Evolutionary conservation across 1,284 basidiomycete species (phyloP).

Genomic region (Phellopilus nigrolimitatus): DNA sequence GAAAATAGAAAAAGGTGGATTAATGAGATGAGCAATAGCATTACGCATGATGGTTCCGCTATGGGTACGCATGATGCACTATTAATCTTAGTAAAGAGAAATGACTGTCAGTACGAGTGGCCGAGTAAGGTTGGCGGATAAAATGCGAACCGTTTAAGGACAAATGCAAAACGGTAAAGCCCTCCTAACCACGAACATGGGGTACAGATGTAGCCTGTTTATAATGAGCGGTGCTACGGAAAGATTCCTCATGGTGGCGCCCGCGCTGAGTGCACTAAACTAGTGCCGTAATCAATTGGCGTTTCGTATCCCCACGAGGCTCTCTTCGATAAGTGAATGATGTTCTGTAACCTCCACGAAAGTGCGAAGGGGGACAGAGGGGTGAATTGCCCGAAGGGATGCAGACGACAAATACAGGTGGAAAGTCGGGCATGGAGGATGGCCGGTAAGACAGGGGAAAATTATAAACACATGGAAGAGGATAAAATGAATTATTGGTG

Average conservation of each 20-base stretch:
- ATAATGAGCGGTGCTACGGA: not conserved
- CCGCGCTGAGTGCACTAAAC: not conserved
- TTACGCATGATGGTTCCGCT: too few species aligned
- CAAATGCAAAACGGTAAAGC: not conserved
- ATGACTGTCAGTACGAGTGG: constrained; percentile 2
- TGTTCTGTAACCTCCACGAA: too few species aligned
- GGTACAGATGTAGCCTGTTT: not conserved
- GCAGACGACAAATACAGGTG: too few species aligned
- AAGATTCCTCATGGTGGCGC: constrained; percentile 1
- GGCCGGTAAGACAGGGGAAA: not conserved
- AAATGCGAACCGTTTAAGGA: constrained; percentile 8
- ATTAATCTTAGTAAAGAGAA: constrained; percentile 7
- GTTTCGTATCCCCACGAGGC: too few species aligned
- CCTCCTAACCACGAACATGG: not conserved
- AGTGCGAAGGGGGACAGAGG: too few species aligned
- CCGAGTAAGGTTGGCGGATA: not conserved
- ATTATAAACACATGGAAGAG: not conserved
- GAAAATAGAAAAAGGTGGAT: not conserved
- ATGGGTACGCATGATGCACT: too few species aligned
- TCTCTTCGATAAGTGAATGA: too few species aligned
- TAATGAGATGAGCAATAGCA: constrained; percentile 8
- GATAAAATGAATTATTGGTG: not conserved
- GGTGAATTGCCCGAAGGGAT: too few species aligned
- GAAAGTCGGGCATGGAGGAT: not conserved
- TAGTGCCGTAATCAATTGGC: too few species aligned